Evolutionary conservation across 176 grass and related monocot species (phyloP), one percentile per base, ranked within the genome.

Genomic region (Thalia dealbata): DNA sequence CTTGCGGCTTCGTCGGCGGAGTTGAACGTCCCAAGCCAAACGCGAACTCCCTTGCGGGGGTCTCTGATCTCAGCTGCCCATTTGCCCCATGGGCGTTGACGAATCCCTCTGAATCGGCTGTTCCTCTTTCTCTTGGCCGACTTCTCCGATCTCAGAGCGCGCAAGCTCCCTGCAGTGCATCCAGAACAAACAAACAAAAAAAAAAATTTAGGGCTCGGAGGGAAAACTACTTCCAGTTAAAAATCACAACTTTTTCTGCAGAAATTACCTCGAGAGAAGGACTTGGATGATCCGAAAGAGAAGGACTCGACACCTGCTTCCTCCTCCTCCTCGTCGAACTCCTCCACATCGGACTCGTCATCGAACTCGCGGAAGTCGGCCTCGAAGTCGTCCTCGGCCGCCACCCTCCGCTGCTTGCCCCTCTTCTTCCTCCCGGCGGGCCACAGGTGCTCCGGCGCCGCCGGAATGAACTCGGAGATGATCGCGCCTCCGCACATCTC

Each of bases 51-150:
- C n/a, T 82, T 86, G 65, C 50, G 42, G 1, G 84, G 84, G 50
- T 86, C 84, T 73, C 84, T 62, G 35, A 86, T 86, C 78, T 86
- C 84, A 75, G 84, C 84, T 1, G 84, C 84, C 84, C 84, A 86
- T 62, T 86, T 86, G 50, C 84, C 84, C 84, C 84, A 86, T 11
- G 84, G 84, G 42, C 84, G 80, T 59, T 78, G 84, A 42, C 84
- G 78, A 30, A 86, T 86, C n/a, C 84, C 84, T 11, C 84, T 58
- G 75, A 78, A 86, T 63, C 74, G 79, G 73, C 82, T 86, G 79
- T 82, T 86, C 50, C 84, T 86, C 84, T 86, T 86, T 59, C 77
- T 81, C 52, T 61, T 78, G 35, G 25, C 72, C 32, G 56, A 61
- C 29, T n/a, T 74, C 8, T 30, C 30, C 7, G 75, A 81, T 30